phyloP scores from a whole-genome alignment of 768 basidiomycete species.

The Ramaria sp. region DNA sequence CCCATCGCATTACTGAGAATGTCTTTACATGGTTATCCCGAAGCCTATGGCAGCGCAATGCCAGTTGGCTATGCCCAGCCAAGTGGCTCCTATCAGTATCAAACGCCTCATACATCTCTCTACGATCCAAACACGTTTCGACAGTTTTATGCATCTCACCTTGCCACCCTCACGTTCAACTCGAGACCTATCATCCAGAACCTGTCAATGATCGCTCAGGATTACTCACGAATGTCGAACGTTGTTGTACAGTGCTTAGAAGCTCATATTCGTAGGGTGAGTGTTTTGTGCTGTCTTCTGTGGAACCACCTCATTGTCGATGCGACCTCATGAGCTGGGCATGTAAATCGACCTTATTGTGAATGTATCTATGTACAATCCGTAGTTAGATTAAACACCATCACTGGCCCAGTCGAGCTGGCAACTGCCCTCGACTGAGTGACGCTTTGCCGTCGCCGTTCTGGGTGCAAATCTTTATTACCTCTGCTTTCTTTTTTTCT shows the following conservation, averaged over 20 bases:
- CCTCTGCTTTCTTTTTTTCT: conserved; percentile 12
- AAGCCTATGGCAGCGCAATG: background rate
- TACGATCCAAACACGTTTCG: conserved; percentile 64
- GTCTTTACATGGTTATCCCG: conserved; percentile 9
- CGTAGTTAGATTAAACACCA: conserved; percentile 4
- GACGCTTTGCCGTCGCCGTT: conserved; percentile 15
- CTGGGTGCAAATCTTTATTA: conserved; percentile 20
- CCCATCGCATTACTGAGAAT: background rate
- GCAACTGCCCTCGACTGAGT: background rate
- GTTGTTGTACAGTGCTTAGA: conserved; percentile 77
- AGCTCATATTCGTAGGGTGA: conserved; percentile 81
- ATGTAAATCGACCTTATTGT: background rate
- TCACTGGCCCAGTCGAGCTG: background rate
- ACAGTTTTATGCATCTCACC: conserved; percentile 63
- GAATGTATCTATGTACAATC: conserved; percentile 5
- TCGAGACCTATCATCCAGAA: conserved; percentile 90
- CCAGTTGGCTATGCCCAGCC: conserved; percentile 34
- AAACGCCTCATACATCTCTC: conserved; percentile 20
- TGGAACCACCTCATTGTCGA: background rate
- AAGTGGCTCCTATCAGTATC: conserved; percentile 24
- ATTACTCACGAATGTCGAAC: conserved; percentile 66
- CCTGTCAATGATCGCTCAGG: conserved; percentile 86
- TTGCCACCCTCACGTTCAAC: conserved; percentile 82
- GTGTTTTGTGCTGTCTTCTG: conserved; percentile 26
- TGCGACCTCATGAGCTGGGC: background rate